phyloP scores from a whole-genome alignment of 73 alveolate genomes.

The Breviolum minutum region DNA sequence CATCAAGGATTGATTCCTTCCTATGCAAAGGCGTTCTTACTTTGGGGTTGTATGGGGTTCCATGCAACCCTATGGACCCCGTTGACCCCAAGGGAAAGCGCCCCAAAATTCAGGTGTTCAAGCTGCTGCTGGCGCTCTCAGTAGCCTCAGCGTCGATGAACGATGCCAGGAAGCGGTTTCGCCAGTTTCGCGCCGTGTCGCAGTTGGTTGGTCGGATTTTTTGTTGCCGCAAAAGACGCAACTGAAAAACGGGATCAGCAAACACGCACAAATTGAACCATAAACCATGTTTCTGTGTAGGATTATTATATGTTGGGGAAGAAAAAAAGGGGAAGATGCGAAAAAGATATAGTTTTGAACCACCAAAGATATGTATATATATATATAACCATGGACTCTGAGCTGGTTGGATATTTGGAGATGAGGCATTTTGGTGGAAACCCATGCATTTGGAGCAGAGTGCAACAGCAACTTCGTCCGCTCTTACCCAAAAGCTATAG shows the following conservation, averaged over 20 bases:
- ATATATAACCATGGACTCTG: too few species aligned
- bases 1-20: background rate
- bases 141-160: conserved; percentile 15
- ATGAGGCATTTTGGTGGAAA: too few species aligned
- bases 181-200: too few species aligned
- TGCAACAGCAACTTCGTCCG: too few species aligned
- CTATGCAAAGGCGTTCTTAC: background rate
- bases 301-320: background rate
- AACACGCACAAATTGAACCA: too few species aligned
- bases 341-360: too few species aligned
- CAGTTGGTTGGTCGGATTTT: background rate
- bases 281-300: background rate
- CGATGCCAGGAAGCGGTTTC: background rate
- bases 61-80: background rate
- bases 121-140: conserved; percentile 8
- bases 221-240: background rate
- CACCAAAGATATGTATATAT: too few species aligned
- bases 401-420: too few species aligned
- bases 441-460: too few species aligned
- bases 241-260: background rate
- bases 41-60: background rate
- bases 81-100: too few species aligned
- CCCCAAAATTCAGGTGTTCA: background rate
- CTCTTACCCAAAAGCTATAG: too few species aligned
- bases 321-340: too few species aligned